phyloP scores from a whole-genome alignment of 2,329 filamentous ascomycete species.

The Neonectria hederae region DNA sequence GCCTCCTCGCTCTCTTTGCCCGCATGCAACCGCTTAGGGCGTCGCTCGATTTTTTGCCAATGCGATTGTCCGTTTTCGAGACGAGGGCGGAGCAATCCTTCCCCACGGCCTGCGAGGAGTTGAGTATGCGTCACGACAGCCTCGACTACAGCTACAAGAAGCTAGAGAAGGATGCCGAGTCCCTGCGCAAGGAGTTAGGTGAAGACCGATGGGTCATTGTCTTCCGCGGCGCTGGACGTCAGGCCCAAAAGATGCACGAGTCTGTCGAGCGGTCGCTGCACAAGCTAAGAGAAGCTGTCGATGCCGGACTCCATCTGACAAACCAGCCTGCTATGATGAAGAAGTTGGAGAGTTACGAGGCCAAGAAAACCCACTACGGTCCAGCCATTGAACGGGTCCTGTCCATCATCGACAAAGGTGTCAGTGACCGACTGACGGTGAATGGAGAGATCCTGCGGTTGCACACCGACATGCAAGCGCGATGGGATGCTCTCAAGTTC shows the following conservation, averaged over 20 bases:
- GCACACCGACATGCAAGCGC: conserved; percentile 84
- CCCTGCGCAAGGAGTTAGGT: conserved; percentile 86
- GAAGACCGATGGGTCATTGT: conserved; percentile 97
- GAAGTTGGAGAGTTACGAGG: conserved; percentile 92
- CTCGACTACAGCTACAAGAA: conserved; percentile 89
- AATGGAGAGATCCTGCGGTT: conserved; percentile 94
- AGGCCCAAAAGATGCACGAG: conserved; percentile 96
- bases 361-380: conserved; percentile 93
- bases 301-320: conserved; percentile 76
- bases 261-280: conserved; percentile 87
- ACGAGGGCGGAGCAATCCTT: conserved; percentile 80
- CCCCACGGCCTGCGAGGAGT: conserved; percentile 88
- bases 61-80: conserved; percentile 90
- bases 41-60: conserved; percentile 93
- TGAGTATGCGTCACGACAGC: conserved; percentile 77
- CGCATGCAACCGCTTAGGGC: conserved; percentile 94
- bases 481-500: conserved; percentile 79
- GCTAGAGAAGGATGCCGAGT: conserved; percentile 89
- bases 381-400: conserved; percentile 92
- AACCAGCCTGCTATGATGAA: conserved; percentile 77
- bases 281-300: conserved; percentile 83
- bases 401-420: conserved; percentile 93
- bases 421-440: conserved; percentile 92
- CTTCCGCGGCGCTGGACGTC: conserved; percentile 89
- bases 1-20: conserved; percentile 88